A percentile compares a stretch with the other conserved stretches of the same genome.
phyloP scores from a whole-genome alignment of 192 early-diverging fungal genomes.

The Thamnidium elegans region DNA sequence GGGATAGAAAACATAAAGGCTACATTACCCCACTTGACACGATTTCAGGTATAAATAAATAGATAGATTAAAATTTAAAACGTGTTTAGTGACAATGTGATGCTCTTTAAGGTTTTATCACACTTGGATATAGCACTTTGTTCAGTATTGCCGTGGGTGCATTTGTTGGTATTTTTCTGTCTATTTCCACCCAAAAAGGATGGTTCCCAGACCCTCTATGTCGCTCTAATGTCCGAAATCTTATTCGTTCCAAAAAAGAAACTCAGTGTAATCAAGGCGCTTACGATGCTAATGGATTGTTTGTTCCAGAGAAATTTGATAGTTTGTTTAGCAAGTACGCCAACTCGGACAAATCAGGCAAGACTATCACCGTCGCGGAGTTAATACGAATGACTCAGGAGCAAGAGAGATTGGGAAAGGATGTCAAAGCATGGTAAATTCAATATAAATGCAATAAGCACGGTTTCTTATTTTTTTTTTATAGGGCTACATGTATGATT shows the following conservation, averaged over 20 bases:
- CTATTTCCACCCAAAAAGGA: slow-evolving; percentile 4
- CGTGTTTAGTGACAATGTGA: neutral
- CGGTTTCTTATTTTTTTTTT: neutral
- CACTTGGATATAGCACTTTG: slow-evolving; percentile 11
- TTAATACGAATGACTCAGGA: slow-evolving; percentile 15
- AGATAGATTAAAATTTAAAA: neutral
- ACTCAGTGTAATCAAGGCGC: slow-evolving; percentile 1
- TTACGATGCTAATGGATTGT: slow-evolving; percentile 4
- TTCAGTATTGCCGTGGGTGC: slow-evolving; percentile 13
- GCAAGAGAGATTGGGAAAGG: slow-evolving; percentile 9
- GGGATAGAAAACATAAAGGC: slow-evolving; percentile 19
- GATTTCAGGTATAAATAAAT: slow-evolving; percentile 1
- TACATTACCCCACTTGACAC: slow-evolving; percentile 17
- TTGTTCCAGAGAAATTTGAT: slow-evolving; percentile 11
- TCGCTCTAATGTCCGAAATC: neutral
- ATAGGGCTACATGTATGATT: neutral
- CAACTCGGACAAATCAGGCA: slow-evolving; percentile 7
- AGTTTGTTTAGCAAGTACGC: slow-evolving; percentile 10
- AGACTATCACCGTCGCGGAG: slow-evolving; percentile 3
- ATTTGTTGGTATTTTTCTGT: slow-evolving; percentile 3
- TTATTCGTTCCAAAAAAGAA: neutral
- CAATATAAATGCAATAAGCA: too few relatives aligned
- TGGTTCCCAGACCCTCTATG: slow-evolving; percentile 17
- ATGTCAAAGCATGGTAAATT: slow-evolving; percentile 5
- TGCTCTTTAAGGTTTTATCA: slow-evolving; percentile 5